A percentile compares a stretch with the other conserved stretches of the same genome.
Evolutionary conservation across 306 rosid genomes (phyloP).

Genomic region (Sicyos edulis): DNA sequence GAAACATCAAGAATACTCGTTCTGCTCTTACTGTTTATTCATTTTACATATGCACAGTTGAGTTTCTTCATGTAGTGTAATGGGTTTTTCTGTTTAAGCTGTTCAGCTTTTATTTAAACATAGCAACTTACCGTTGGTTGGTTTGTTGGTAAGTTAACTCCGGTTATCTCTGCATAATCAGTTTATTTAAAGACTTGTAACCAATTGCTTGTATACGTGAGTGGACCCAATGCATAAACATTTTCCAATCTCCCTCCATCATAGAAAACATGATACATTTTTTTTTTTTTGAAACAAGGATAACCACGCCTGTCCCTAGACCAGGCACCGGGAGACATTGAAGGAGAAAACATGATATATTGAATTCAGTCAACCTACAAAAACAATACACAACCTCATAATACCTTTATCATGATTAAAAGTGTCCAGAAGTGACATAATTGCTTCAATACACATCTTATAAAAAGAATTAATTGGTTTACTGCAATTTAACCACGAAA

Average conservation of each 20-base stretch:
- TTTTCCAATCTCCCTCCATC: not conserved
- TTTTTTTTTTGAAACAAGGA: too few relatives aligned
- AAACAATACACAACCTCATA: conserved; percentile 5
- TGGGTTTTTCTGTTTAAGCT: not conserved
- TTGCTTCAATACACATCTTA: not conserved
- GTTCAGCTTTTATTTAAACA: not conserved
- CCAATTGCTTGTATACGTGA: not conserved
- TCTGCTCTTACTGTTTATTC: not conserved
- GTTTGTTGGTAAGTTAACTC: not conserved
- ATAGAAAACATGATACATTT: not conserved
- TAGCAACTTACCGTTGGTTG: not conserved
- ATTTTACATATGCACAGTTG: not conserved
- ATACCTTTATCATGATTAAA: not conserved
- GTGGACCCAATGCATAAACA: not conserved
- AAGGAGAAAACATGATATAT: not conserved
- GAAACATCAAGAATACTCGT: not conserved
- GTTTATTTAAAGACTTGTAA: not conserved
- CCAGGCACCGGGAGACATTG: too few relatives aligned
- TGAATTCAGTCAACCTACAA: conserved; percentile 1
- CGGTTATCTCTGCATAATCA: not conserved
- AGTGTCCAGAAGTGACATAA: too few relatives aligned
- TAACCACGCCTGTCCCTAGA: too few relatives aligned
- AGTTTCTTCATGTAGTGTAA: not conserved
- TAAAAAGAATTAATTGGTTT: not conserved
- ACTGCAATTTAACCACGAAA: conserved; percentile 9